Evolutionary conservation across 2,329 filamentous ascomycete species (phyloP), one percentile per base, ranked within the genome.

Genomic region (Fusarium goolgardi): DNA sequence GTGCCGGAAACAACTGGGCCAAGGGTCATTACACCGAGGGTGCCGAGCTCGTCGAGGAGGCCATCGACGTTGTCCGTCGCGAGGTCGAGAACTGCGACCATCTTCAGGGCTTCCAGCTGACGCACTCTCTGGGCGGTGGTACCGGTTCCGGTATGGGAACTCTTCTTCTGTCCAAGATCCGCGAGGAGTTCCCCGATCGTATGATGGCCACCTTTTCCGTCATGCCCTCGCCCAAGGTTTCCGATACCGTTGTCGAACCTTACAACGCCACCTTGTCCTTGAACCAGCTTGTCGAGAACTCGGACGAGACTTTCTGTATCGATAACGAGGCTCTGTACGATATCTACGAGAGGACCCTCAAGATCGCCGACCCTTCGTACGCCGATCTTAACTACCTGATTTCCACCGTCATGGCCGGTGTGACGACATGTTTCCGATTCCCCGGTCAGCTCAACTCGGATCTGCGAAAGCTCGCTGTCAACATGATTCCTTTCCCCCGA

Each of bases 131-230:
- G 73, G 96, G 96, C 90, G 96, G 96, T 91, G 96, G 96, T 90
- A 99, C 96, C 78, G 96, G 96, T 93, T 95, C 96, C 77, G 96
- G 96, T 91, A 98, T 99, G 96, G 96, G 96, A 86, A 99, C 96
- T 63, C 90, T 99, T 78, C 85, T 99, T 81, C 97, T 99, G 88
- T 97, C 94, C 86, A 99, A 99, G 91, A 98, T 98, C 83, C 95
- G 96, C 78, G 96, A 99, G 87, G 96, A 98, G 86, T 99, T 98
- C 87, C 96, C 96, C 79, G 96, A 99, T 87, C 93, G 96, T 78
- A 99, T 99, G 95, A 98, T 98, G 95, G 94, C 96, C 75, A 98
- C 96, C 73, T 99, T 97, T 90, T 98, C 96, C 76, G 96, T 99
- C 77, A 91, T 98, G 69, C 96, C 96, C 76, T 98, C 96, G 45